Evolutionary conservation across 2,329 filamentous ascomycete genomes (phyloP), one percentile per base, ranked within the genome.

Genomic region (Microcera coccophila): DNA sequence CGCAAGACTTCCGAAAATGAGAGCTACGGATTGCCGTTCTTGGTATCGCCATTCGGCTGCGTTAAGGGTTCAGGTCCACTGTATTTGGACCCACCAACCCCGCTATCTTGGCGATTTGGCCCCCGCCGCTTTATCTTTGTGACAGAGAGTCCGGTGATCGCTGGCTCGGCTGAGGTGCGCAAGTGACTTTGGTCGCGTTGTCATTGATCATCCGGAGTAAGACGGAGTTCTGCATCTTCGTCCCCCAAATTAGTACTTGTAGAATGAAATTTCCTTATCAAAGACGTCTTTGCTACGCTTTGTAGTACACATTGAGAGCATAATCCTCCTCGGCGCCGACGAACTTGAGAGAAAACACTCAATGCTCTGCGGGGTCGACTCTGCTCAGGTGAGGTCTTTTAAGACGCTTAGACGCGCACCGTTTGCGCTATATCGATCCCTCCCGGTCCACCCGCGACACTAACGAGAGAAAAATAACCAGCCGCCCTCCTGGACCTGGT

Each of bases 121-220:
- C 52, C 53, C 52, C 42, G 40, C 40, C 42, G 47, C 50, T 49
- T 56, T 47, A 53, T 50, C 38, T 45, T 45, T 42, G 39, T 21
- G 32, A 35, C 20, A 39, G 41, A 44, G 41, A n/a, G 53, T 58
- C 55, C 39, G 52, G 55, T 58, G 55, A 58, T 58, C 52, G 53
- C 55, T n/a, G 53, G 45, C 42, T 45, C 49, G 54, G 49, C 37
- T 55, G 42, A 48, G 55, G 42, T 44, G 47, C 43, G 16, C 39
- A 52, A 40, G 38, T 49, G 55, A 50, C 46, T 52, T 52, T 28
- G 9, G 24, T 28, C 9, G 9, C 24, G 9, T 28, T 14, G 14
- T 28, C 24, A 14, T 28, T 14, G 24, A 14, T 9, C 24, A n/a
- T n/a, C n/a, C n/a, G n/a, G n/a, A n/a, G n/a, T n/a, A n/a, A n/a